phyloP scores from a whole-genome alignment of 164 flowering plant genomes.

The Tetrastigma voinierianum region DNA sequence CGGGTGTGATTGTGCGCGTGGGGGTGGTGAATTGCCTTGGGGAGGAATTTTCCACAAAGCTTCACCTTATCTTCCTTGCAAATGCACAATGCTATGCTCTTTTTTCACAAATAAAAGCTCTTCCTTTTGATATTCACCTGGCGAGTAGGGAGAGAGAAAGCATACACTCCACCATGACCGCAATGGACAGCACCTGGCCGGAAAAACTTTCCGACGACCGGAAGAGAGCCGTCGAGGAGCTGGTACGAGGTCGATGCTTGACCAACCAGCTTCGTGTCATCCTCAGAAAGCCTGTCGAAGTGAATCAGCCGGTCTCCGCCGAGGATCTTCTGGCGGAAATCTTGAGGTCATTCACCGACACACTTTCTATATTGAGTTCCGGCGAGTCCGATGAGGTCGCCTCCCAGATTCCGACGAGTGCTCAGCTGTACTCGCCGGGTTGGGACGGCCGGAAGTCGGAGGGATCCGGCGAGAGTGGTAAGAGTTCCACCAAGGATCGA shows the following conservation, averaged over 20 bases:
- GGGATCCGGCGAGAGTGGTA: conserved; percentile 28
- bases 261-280: conserved; percentile 28
- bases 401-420: conserved; percentile 13
- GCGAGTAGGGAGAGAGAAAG: too few relatives aligned
- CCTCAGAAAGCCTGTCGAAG: conserved; percentile 5
- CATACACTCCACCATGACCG: not conserved
- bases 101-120: not conserved
- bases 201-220: conserved; percentile 2
- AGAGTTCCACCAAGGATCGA: conserved; percentile 26
- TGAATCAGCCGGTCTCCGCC: not conserved
- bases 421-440: conserved; percentile 1
- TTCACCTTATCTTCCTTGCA: conserved; percentile 16
- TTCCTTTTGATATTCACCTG: not conserved
- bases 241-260: conserved; percentile 29
- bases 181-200: conserved; percentile 14
- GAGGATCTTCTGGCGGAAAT: conserved; percentile 27
- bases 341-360: conserved; percentile 17
- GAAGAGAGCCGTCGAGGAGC: conserved; percentile 20
- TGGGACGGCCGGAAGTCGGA: conserved; percentile 17
- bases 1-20: conserved; percentile 6
- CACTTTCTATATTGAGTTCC: conserved; percentile 23
- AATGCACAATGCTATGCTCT: not conserved
- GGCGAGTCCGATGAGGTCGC: conserved; percentile 19
- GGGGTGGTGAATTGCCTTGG: not conserved
- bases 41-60: conserved; percentile 10